Conservation (phyloP, 805 yeast species). For the Nakazawaea ambrosiae region DNA sequence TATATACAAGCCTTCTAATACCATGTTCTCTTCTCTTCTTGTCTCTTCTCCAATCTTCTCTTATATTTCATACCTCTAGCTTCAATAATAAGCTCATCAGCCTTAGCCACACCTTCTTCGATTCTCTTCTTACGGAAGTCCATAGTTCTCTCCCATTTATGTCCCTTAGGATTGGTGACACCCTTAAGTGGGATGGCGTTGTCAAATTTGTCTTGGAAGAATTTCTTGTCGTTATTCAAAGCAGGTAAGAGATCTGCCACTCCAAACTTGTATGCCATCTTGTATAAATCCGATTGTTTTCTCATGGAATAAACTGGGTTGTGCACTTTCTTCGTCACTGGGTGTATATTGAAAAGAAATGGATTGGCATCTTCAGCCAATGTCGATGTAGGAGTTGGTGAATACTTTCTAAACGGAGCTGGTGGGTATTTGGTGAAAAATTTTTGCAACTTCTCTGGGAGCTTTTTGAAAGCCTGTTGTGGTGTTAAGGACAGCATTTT, state of each 20-base stretch:
- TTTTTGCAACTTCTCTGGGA: conserved; percentile 63
- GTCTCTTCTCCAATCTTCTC: conserved; percentile 36
- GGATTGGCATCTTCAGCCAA: conserved; percentile 75
- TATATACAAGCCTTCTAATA: conserved; percentile 16
- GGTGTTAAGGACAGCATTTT: conserved; percentile 17
- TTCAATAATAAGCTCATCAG: conserved; percentile 59
- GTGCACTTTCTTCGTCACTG: conserved; percentile 71
- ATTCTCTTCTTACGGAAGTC: conserved; percentile 54
- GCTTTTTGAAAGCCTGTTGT: conserved; percentile 31
- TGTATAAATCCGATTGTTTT: conserved; percentile 76
- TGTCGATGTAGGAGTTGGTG: conserved; percentile 56
- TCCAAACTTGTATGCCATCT: conserved; percentile 78
- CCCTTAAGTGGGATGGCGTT: conserved; percentile 70
- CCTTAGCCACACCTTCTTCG: conserved; percentile 56
- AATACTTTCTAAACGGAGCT: conserved; percentile 61
- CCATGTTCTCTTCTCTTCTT: conserved; percentile 29
- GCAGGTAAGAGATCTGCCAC: conserved; percentile 70
- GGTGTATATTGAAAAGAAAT: conserved; percentile 77
- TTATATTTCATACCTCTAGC: conserved; percentile 51
- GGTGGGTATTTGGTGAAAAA: conserved; percentile 87
- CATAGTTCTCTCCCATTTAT: conserved; percentile 67
- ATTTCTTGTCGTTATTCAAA: conserved; percentile 50
- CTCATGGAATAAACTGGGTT: conserved; percentile 74
- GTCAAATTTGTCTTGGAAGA: conserved; percentile 72
- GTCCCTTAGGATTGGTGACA: conserved; percentile 70